These are phyloP conservation scores for Xerocomellus amylosporus DNA, from an alignment of 768 basidiomycete genomes.

Conservation along the genomic window DNA sequence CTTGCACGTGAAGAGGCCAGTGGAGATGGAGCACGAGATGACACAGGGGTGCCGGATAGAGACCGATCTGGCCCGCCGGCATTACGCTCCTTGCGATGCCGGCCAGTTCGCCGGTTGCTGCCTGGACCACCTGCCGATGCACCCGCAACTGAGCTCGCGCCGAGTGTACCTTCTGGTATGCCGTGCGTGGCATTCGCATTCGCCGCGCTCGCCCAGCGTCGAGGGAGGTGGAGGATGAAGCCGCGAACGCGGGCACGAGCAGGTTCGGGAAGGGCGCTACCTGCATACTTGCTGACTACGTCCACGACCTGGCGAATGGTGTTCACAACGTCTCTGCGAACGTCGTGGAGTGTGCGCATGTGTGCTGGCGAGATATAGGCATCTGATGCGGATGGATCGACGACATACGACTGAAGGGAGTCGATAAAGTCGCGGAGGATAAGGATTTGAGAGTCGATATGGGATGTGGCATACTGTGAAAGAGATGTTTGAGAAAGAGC, in stretches of 20 bases:
- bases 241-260: constrained; percentile 69
- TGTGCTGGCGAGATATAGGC: constrained; percentile 46
- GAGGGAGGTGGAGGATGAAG: constrained; percentile 78
- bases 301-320: constrained; percentile 89
- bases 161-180: constrained; percentile 28
- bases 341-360: constrained; percentile 65
- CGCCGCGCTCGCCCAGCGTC: constrained; percentile 69
- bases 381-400: constrained; percentile 25
- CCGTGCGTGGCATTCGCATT: constrained; percentile 27
- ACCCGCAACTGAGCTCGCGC: constrained; percentile 38
- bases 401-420: constrained; percentile 48
- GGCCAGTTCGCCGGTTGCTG: constrained; percentile 16
- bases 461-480: constrained; percentile 75
- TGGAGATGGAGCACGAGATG: constrained; percentile 37
- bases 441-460: constrained; percentile 85
- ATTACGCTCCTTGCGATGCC: constrained; percentile 39
- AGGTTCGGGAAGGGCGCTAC: constrained; percentile 82
- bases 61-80: constrained; percentile 35
- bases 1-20: constrained; percentile 23
- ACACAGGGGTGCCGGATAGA: constrained; percentile 29
- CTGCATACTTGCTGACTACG: constrained; percentile 81
- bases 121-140: constrained; percentile 26
- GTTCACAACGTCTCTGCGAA: constrained; percentile 80
- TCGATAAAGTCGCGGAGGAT: constrained; percentile 82
- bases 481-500: neutral